These are phyloP conservation scores for Papilionanthe hybrid DNA, from an alignment of 116 monocot genomes.

Conservation along the genomic window DNA sequence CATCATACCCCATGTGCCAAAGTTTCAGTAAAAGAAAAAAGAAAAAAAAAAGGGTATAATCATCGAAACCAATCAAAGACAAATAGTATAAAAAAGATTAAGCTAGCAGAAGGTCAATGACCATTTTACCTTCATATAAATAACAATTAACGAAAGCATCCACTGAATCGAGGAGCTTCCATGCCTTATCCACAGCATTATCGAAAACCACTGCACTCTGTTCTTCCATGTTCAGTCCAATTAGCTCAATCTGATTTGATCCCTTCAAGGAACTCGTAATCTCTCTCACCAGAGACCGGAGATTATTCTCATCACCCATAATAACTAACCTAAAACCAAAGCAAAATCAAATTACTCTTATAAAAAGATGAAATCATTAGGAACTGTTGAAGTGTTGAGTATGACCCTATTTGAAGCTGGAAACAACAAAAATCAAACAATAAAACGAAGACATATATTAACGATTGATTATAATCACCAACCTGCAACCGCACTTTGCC, in stretches of 20 bases:
- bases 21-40: too few species aligned
- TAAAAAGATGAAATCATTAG: not conserved
- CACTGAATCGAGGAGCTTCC: conserved; percentile 43
- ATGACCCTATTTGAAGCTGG: too few species aligned
- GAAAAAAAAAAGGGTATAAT: too few species aligned
- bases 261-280: conserved; percentile 25
- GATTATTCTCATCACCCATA: conserved; percentile 56
- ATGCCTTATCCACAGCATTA: conserved; percentile 55
- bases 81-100: too few species aligned
- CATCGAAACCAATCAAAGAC: too few species aligned
- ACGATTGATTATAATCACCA: too few species aligned
- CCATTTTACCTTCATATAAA: conserved; percentile 60
- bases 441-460: too few species aligned
- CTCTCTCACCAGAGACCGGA: conserved; percentile 32
- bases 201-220: conserved; percentile 57
- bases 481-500: conserved; percentile 52
- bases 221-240: conserved; percentile 58
- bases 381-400: not conserved
- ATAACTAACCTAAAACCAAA: conserved; percentile 51
- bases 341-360: too few species aligned
- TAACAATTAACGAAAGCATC: conserved; percentile 83
- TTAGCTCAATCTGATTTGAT: conserved; percentile 34
- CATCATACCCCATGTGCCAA: too few species aligned
- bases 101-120: too few species aligned
- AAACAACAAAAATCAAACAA: too few species aligned